Conservation (phyloP, 2,329 filamentous ascomycete species). For the Calonectria multiphialidica region DNA sequence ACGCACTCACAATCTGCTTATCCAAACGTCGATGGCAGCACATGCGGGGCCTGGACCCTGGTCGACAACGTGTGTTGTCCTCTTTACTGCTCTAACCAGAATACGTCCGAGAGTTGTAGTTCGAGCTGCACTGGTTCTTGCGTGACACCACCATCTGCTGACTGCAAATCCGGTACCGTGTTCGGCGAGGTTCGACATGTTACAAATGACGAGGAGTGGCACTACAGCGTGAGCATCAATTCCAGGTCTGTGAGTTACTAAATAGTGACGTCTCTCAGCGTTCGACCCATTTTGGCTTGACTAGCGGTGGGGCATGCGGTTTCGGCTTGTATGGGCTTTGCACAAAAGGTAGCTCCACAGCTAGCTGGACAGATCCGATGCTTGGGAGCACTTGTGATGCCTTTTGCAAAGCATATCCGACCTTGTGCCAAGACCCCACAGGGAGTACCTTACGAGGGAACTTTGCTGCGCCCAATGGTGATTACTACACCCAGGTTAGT, state of each 20-base stretch:
- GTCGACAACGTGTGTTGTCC: slow-evolving; percentile 18
- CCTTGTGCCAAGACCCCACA: slow-evolving; percentile 9
- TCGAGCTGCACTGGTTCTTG: slow-evolving; percentile 14
- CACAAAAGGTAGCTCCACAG: slow-evolving; percentile 14
- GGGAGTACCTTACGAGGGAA: slow-evolving; percentile 7
- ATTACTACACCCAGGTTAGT: slow-evolving; percentile 18
- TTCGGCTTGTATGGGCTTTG: slow-evolving; percentile 17
- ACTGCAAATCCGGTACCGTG: slow-evolving; percentile 15
- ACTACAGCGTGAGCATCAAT: slow-evolving; percentile 7
- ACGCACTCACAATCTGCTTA: slow-evolving; percentile 14
- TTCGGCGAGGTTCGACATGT: slow-evolving; percentile 10
- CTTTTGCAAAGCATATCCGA: slow-evolving; percentile 13
- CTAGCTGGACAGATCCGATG: slow-evolving; percentile 18
- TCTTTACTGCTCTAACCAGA: slow-evolving; percentile 7
- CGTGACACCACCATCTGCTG: slow-evolving; percentile 13
- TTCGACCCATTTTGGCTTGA: slow-evolving; percentile 16
- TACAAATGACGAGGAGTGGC: slow-evolving; percentile 5
- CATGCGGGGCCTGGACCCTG: slow-evolving; percentile 14
- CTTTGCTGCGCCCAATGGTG: slow-evolving; percentile 17
- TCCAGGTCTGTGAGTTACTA: not conserved
- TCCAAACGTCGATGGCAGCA: slow-evolving; percentile 9
- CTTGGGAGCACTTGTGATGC: slow-evolving; percentile 12
- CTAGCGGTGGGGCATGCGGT: slow-evolving; percentile 14
- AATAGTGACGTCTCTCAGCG: not conserved
- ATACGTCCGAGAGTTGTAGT: slow-evolving; percentile 19